Evolutionary conservation across 495 filamentous ascomycete genomes (phyloP), one percentile per base, ranked within the genome.

Genomic region (Margaritispora aquatica): DNA sequence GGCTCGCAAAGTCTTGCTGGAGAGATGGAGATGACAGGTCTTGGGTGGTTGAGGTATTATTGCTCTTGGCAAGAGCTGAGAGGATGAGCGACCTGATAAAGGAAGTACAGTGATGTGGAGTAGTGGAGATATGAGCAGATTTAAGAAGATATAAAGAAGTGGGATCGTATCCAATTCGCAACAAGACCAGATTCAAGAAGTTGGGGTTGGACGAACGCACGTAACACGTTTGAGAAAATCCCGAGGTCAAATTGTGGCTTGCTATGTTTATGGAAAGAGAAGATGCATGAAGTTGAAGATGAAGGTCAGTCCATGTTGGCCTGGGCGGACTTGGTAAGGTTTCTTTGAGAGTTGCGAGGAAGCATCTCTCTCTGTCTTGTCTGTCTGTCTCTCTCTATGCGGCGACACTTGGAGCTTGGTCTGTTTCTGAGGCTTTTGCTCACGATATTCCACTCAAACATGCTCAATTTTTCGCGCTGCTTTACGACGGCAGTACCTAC

Each of bases 61-160:
- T 44, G 38, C 19, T 44, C 51, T 53, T 53, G 51, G 51, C 51
- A 53, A 20, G 51, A 53, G 51, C 26, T 31, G 48, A 51, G 51
- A 26, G 24, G 23, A 9, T 7, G 49, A 23, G 11, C 19, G 22
- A 22, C 23, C 49, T 2, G 11, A 51, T 19, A 34, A 34, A 34
- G 29, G 29, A 34, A 34, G 29, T 34, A 34, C 29, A n/a, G 29
- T 7, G 29, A 34, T 5, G 29, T 15, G 29, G 38, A n/a, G 38
- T n/a, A n/a, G 38, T 15, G 5, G 4, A 44, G 11, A 9, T 9
- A 17, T 44, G 38, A 44, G 38, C 38, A 44, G 38, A 44, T 44
- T 44, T 44, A 44, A 44, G 38, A 44, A 44, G 38, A 44, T 44
- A 44, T 44, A 44, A 44, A 44, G 7, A 44, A 44, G 38, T 44